Percentiles rank a stretch among this genome's conserved stretches.
phyloP scores from a whole-genome alignment of 2,329 filamentous ascomycete species.

The Didymella keratinophila region DNA sequence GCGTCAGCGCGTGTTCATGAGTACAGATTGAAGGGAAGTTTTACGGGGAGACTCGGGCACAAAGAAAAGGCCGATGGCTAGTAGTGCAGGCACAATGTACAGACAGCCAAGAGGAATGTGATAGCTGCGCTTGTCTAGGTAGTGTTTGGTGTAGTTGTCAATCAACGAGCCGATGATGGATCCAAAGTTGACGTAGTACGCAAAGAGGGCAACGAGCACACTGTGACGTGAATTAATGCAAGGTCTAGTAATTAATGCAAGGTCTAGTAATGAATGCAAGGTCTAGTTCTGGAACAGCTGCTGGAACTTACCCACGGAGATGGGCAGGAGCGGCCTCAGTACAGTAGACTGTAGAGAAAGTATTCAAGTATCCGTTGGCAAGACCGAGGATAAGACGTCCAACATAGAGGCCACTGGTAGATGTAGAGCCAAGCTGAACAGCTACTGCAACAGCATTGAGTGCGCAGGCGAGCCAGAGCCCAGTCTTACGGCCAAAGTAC shows the following conservation, averaged over 20 bases:
- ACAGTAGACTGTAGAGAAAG: conserved; percentile 60
- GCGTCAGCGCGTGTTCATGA: background rate
- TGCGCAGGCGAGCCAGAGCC: conserved; percentile 58
- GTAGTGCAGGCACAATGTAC: conserved; percentile 59
- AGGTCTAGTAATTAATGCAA: too few species aligned
- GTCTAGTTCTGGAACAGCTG: too few species aligned
- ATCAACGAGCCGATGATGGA: conserved; percentile 55
- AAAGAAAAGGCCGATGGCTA: conserved; percentile 49
- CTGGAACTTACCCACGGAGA: conserved; percentile 34
- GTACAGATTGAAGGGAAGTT: too few species aligned
- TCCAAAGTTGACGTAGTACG: conserved; percentile 60
- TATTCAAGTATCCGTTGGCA: conserved; percentile 59
- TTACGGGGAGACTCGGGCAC: conserved; percentile 47
- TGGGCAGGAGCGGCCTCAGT: conserved; percentile 52
- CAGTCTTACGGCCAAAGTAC: conserved; percentile 57
- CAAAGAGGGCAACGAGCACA: conserved; percentile 55
- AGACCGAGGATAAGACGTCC: conserved; percentile 53
- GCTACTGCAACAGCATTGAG: conserved; percentile 53
- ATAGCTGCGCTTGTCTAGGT: conserved; percentile 40
- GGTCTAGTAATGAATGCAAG: too few species aligned
- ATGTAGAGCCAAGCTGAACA: conserved; percentile 29
- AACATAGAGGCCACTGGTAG: conserved; percentile 47
- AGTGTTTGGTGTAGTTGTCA: conserved; percentile 39
- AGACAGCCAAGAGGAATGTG: conserved; percentile 61
- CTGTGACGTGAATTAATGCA: conserved; percentile 46